Conservation (phyloP, 2,329 filamentous ascomycete genomes). For the Cordyceps fumosorosea region DNA sequence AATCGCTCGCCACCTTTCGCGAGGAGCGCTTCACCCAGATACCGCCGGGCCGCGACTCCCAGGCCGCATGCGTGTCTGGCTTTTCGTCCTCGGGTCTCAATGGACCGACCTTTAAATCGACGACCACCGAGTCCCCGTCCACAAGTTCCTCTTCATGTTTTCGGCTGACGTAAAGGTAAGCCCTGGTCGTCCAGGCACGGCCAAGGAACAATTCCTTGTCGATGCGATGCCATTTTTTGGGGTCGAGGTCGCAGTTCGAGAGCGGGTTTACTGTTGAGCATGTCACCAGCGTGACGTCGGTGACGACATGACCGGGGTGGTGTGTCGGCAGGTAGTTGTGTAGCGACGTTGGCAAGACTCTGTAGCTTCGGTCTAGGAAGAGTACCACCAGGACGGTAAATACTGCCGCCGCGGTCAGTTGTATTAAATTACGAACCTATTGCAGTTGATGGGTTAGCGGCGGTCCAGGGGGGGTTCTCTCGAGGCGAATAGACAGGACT, state of each 20-base stretch:
- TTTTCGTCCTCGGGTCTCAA: constrained; percentile 51
- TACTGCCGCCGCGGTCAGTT: constrained; percentile 61
- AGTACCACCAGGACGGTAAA: constrained; percentile 67
- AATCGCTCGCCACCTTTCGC: constrained; percentile 68
- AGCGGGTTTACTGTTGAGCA: constrained; percentile 72
- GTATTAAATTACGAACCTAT: constrained; percentile 62
- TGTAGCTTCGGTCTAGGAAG: constrained; percentile 82
- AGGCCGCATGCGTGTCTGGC: constrained; percentile 50
- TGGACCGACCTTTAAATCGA: constrained; percentile 70
- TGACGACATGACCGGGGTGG: constrained; percentile 77
- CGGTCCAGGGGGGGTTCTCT: background rate
- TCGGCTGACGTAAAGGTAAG: constrained; percentile 74
- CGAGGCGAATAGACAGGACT: background rate
- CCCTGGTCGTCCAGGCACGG: constrained; percentile 65
- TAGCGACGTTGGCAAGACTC: constrained; percentile 76
- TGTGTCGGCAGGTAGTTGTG: constrained; percentile 84
- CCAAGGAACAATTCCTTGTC: constrained; percentile 85
- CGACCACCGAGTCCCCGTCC: constrained; percentile 67
- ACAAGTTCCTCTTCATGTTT: constrained; percentile 81
- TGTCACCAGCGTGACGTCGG: constrained; percentile 71
- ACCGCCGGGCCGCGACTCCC: constrained; percentile 72
- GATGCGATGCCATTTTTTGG: constrained; percentile 68
- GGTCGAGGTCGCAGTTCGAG: constrained; percentile 68
- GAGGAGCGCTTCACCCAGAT: constrained; percentile 76
- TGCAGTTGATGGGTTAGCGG: constrained; percentile 11